Base-by-base conservation (phyloP, 1,139 yeast species). In the Candida sp. region DNA sequence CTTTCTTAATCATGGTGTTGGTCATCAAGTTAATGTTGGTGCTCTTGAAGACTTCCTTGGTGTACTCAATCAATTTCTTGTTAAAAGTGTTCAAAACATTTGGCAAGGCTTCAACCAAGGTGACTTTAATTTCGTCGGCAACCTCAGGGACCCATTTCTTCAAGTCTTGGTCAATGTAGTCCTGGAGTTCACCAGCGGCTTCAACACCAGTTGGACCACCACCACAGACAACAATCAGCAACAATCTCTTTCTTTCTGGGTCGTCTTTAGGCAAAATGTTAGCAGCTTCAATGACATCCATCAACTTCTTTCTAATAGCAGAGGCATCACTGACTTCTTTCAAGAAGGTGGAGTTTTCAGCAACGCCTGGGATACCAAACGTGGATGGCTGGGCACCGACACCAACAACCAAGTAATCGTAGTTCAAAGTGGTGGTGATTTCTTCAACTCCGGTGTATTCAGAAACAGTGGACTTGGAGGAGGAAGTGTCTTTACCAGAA, bases 201-300 rank as follows among this genome's bases (percentile, higher is more conserved):
- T 92, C 98, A 56, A 92, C 97, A 73, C 98, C 98, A 49, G 97
- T 92, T 66, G 98, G 97, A 56, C 97, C 97, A 68, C 97, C 97
- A 62, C 97, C 97, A 58, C 93, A 96, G 55, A 91, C 94, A 54
- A 91, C 92, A 61, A 92, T 85, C 57, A 87, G 87, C 62, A 91
- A 80, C 61, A 91, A 79, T 69, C 96, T 81, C 75, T 86, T 84
- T 72, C 97, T 84, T 68, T 88, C 94, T 32, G 85, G 85, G 62
- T 88, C 91, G 54, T 83, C 88, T 58, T 80, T 77, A 47, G 93
- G 88, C 67, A 88, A 81, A 63, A 88, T 81, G 57, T 90, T 84
- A 42, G 96, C 96, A 59, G 88, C 86, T 73, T 90, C 96, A 65
- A 90, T 85, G 60, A 88, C 83, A 66, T 88, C 89, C 86, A 90